These are phyloP conservation scores for Cenchrus americanus DNA, from an alignment of 176 grass and related monocot species.

Conservation along the genomic window DNA sequence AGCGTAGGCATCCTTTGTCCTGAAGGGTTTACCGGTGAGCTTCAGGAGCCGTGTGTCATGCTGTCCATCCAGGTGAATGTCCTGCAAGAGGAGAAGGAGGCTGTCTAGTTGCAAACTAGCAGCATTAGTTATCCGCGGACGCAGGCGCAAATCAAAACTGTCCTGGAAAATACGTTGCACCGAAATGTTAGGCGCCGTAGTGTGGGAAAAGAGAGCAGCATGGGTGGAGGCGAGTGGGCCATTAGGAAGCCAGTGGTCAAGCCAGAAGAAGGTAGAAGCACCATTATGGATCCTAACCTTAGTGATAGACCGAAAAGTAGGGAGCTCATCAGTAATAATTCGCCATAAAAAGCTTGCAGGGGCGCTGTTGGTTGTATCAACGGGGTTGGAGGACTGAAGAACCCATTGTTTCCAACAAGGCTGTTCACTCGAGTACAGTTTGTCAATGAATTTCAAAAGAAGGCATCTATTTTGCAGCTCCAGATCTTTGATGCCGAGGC, in stretches of 20 bases:
- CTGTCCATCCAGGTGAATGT: too few species aligned
- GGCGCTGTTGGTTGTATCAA: too few species aligned
- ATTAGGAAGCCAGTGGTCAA: not conserved
- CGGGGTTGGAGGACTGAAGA: too few species aligned
- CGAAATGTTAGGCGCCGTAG: not conserved
- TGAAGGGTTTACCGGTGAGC: too few species aligned
- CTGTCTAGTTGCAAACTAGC: too few species aligned
- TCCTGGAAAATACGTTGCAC: not conserved
- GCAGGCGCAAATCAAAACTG: not conserved
- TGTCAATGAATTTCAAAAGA: not conserved
- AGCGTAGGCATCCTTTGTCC: too few species aligned
- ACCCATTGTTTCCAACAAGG: not conserved
- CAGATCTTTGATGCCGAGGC: not conserved
- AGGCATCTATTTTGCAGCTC: not conserved
- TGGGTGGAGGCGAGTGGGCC: not conserved
- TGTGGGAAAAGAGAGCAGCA: not conserved
- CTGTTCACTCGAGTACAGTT: not conserved
- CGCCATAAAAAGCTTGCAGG: not conserved
- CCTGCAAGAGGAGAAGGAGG: too few species aligned
- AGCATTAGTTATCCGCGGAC: not conserved
- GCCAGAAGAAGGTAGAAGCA: not conserved
- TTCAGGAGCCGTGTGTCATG: too few species aligned
- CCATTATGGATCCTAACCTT: accelerated
- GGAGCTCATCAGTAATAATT: not conserved
- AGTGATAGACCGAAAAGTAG: not conserved